phyloP scores from a whole-genome alignment of 2,329 filamentous ascomycete genomes.

The Fusarium sp. region DNA sequence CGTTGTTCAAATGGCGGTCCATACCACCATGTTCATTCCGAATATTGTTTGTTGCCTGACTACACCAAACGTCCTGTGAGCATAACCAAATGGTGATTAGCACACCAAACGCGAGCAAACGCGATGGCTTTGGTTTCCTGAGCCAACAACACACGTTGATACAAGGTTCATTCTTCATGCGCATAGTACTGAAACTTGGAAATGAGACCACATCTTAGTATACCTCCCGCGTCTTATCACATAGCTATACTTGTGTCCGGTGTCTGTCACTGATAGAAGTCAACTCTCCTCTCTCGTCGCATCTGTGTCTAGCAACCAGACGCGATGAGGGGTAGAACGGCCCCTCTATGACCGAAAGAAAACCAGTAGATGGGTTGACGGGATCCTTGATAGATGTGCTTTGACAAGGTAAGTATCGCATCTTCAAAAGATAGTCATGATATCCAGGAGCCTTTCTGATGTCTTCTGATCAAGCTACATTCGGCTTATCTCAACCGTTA shows the following conservation, averaged over 20 bases:
- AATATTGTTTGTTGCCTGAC: not conserved
- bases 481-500: not conserved
- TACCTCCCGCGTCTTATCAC: not conserved
- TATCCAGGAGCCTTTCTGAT: not conserved
- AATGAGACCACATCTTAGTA: not conserved
- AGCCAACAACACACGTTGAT: not conserved
- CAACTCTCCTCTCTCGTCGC: constrained; percentile 22
- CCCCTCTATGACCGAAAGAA: constrained; percentile 12
- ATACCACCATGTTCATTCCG: not conserved
- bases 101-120: not conserved
- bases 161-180: not conserved
- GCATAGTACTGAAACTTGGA: not conserved
- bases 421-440: not conserved
- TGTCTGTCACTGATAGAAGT: not conserved
- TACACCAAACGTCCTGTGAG: not conserved
- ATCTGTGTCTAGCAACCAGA: not conserved
- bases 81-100: not conserved
- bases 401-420: not conserved
- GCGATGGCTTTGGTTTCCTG: not conserved
- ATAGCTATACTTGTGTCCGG: not conserved
- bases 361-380: not conserved
- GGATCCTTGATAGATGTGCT: too few relatives aligned
- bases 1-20: too few relatives aligned
- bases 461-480: not conserved
- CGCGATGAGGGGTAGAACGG: constrained; percentile 22